Conservation (phyloP, 345 rosid species). For the Conringia planisiliqua region DNA sequence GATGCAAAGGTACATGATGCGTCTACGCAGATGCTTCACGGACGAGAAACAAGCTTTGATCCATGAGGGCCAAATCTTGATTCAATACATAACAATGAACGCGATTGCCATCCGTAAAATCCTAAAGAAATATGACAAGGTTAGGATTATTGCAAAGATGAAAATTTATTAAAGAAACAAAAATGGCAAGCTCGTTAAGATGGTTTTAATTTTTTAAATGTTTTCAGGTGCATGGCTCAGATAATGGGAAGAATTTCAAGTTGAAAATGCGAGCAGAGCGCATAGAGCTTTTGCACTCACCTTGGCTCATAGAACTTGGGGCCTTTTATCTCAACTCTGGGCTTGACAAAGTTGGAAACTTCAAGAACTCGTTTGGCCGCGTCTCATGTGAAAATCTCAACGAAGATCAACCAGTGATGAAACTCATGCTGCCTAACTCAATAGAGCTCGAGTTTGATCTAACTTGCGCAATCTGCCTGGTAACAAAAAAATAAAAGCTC, state of each 20-base stretch:
- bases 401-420: constrained; percentile 51
- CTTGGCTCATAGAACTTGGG: constrained; percentile 94
- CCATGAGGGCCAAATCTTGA: constrained; percentile 75
- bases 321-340: constrained; percentile 78
- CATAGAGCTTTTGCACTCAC: constrained; percentile 84
- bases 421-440: constrained; percentile 57
- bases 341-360: constrained; percentile 41
- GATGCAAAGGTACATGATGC: constrained; percentile 54
- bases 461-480: constrained; percentile 85
- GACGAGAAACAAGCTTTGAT: constrained; percentile 52
- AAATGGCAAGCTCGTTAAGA: neutral
- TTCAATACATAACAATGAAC: constrained; percentile 77
- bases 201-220: constrained; percentile 3
- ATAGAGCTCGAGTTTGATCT: constrained; percentile 66
- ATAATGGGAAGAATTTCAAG: constrained; percentile 70
- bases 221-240: constrained; percentile 76
- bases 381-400: constrained; percentile 57
- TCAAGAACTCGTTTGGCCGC: constrained; percentile 42
- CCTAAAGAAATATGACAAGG: constrained; percentile 94
- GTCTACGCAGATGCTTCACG: constrained; percentile 58
- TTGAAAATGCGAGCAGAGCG: constrained; percentile 82
- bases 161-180: neutral
- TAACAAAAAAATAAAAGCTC: constrained; percentile 18
- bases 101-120: constrained; percentile 85
- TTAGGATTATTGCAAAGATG: constrained; percentile 4